Conservation (phyloP, 768 basidiomycete genomes). For the Lactarius evosmus region DNA sequence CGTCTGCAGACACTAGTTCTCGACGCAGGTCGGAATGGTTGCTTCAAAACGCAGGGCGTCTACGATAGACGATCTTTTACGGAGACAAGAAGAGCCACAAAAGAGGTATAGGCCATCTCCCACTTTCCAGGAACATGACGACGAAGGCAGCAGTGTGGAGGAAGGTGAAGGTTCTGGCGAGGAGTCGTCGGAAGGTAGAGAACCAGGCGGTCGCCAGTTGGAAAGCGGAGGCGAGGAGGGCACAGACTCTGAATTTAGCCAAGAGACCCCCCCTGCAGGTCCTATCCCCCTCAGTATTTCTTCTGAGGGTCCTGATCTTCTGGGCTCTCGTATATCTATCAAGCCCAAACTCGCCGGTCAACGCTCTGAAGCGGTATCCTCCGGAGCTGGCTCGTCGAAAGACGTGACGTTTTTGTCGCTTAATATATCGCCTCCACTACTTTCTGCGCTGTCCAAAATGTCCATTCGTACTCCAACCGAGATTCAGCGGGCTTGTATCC, state of each 20-base stretch:
- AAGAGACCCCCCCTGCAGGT: not conserved
- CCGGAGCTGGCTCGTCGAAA: conserved; percentile 15
- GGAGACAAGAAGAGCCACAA: conserved; percentile 35
- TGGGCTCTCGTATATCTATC: conserved; percentile 30
- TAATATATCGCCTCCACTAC: conserved; percentile 58
- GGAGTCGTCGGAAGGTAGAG: conserved; percentile 1
- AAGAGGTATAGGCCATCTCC: conserved; percentile 25
- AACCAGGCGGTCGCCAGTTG: not conserved
- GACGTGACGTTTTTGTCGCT: conserved; percentile 50
- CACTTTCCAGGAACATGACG: conserved; percentile 29
- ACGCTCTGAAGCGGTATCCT: conserved; percentile 14
- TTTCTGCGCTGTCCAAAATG: conserved; percentile 69
- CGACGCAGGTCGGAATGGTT: conserved; percentile 24
- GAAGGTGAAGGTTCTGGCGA: conserved; percentile 6
- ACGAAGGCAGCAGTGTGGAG: conserved; percentile 22
- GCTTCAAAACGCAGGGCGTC: conserved; percentile 33
- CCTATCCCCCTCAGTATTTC: not conserved
- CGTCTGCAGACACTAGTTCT: conserved; percentile 25
- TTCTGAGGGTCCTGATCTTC: conserved; percentile 4
- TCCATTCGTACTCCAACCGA: conserved; percentile 83
- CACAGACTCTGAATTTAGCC: conserved; percentile 5
- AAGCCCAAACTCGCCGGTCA: conserved; percentile 22
- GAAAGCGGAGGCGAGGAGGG: conserved; percentile 7
- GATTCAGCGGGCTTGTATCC: conserved; percentile 88
- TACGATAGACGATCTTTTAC: conserved; percentile 39